Conservation (phyloP, 108 stramenopile genomes). For the Epipyxis sp. region DNA sequence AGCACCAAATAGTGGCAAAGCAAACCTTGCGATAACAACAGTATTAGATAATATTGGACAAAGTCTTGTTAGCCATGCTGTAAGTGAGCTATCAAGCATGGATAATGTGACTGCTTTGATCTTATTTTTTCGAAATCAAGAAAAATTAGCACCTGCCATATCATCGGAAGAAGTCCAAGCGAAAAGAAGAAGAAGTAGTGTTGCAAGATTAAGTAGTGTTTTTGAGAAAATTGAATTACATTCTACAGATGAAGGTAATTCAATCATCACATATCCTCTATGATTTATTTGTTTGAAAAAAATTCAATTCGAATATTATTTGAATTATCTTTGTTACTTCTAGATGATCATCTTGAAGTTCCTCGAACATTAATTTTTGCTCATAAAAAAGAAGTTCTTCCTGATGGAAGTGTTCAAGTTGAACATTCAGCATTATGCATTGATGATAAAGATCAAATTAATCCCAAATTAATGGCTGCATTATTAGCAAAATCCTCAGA, state of each 20-base stretch:
- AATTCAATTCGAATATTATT: no score
- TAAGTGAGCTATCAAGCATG: neutral
- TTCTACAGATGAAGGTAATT: neutral
- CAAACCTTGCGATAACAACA: neutral
- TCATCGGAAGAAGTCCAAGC: neutral
- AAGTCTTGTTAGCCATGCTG: neutral
- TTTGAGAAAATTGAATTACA: neutral
- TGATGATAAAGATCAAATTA: no score
- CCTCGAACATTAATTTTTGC: no score
- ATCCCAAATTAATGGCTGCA: no score
- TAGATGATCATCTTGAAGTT: no score
- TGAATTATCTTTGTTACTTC: no score
- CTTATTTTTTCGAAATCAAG: neutral
- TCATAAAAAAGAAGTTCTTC: no score
- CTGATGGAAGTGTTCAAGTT: no score
- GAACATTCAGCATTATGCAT: no score
- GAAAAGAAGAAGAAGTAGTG: neutral
- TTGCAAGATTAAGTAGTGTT: neutral
- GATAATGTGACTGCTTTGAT: conserved; percentile 10
- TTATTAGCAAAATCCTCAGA: no score
- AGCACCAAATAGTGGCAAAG: neutral
- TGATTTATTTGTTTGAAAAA: no score
- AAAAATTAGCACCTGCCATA: neutral
- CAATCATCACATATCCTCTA: no score
- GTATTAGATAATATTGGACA: neutral